Percentiles rank a stretch among this genome's conserved stretches.
These are phyloP conservation scores for Aquilaria yunnanensis DNA, from an alignment of 345 rosid species.

Conservation along the genomic window DNA sequence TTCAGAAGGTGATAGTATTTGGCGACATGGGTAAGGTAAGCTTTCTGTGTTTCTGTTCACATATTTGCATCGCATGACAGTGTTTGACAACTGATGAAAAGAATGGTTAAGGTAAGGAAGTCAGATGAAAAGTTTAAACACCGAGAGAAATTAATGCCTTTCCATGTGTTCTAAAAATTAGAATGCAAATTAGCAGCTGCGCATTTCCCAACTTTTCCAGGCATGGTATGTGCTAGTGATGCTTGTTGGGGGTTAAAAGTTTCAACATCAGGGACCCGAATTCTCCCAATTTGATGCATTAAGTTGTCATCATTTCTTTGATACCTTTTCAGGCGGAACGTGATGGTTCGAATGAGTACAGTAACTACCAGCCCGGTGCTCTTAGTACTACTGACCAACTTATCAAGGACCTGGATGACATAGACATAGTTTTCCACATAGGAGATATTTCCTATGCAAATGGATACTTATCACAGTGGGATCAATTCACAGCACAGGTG, in stretches of 20 bases:
- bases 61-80: no score
- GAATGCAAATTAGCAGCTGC: no score
- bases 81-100: neutral
- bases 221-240: no score
- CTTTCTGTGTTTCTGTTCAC: neutral
- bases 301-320: neutral
- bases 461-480: slow-evolving; percentile 84
- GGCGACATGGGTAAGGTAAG: slow-evolving; percentile 94
- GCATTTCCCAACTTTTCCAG: no score
- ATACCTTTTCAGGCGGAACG: slow-evolving; percentile 51
- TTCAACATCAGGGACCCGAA: no score
- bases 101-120: no score
- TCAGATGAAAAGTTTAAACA: no score
- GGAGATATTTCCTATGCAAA: slow-evolving; percentile 69
- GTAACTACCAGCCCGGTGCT: slow-evolving; percentile 67
- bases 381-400: slow-evolving; percentile 71
- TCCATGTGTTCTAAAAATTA: no score
- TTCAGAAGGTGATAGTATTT: slow-evolving; percentile 71
- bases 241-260: no score
- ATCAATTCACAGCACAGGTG: slow-evolving; percentile 80
- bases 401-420: slow-evolving; percentile 48
- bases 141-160: no score
- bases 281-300: neutral
- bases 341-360: slow-evolving; percentile 77
- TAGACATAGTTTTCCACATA: slow-evolving; percentile 69